Percentiles rank a stretch among this genome's conserved stretches.
These are phyloP conservation scores for Otatea glauca DNA, from an alignment of 176 grass and related monocot genomes.

Conservation along the genomic window DNA sequence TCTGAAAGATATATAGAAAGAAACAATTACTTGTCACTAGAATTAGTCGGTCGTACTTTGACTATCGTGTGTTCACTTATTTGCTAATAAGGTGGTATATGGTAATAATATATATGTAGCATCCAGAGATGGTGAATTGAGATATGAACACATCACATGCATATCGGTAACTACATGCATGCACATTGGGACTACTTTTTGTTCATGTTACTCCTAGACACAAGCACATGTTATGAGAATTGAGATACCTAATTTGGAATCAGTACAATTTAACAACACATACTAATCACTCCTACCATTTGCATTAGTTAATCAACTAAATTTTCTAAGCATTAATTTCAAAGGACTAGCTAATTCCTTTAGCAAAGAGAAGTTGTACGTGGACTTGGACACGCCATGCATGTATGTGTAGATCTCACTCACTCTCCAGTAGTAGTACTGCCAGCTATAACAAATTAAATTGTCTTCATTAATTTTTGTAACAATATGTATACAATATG, in stretches of 20 bases:
- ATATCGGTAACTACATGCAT: neutral
- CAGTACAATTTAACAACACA: neutral
- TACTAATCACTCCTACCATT: neutral
- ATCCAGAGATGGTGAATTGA: neutral
- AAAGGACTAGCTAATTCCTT: neutral
- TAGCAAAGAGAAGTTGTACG: neutral
- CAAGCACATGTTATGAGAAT: slow-evolving; percentile 15
- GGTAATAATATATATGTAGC: neutral
- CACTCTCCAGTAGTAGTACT: neutral
- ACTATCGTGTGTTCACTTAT: neutral
- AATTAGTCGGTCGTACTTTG: neutral
- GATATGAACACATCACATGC: neutral
- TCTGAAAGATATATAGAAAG: neutral
- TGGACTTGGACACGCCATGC: slow-evolving; percentile 23
- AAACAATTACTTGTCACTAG: neutral
- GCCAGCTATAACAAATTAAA: slow-evolving; percentile 25
- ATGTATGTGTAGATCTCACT: slow-evolving; percentile 32
- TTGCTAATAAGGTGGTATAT: neutral
- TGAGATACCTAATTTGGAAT: neutral
- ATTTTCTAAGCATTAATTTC: slow-evolving; percentile 13
- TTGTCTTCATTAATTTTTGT: slow-evolving; percentile 19
- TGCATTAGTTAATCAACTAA: neutral
- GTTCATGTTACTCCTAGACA: neutral
- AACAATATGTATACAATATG: neutral
- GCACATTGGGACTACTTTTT: neutral